A percentile compares a stretch with the other conserved stretches of the same genome.
Conservation (phyloP, 208 protist genomes). For the Angomonas ambiguus region DNA sequence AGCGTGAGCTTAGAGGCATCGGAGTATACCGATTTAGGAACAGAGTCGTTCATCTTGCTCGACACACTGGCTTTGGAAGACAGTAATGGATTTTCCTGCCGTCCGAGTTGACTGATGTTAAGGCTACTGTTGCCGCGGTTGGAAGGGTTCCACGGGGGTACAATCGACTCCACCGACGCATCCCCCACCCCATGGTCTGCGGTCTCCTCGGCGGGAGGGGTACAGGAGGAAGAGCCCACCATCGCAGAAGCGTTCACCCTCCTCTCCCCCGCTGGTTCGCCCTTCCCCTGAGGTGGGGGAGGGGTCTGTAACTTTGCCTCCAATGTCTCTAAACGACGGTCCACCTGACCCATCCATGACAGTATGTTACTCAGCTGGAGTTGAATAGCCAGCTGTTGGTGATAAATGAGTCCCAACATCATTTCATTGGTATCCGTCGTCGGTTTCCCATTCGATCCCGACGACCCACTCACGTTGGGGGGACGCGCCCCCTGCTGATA, state of each 20-base stretch:
- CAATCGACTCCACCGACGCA: conserved; percentile 59
- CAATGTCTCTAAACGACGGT: conserved; percentile 20
- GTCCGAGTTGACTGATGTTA: conserved; percentile 41
- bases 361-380: conserved; percentile 74
- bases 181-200: conserved; percentile 18
- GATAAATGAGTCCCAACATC: conserved; percentile 70
- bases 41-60: background rate
- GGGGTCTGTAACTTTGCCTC: conserved; percentile 19
- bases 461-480: background rate
- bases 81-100: conserved; percentile 69
- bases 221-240: conserved; percentile 58
- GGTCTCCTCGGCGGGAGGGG: conserved; percentile 53
- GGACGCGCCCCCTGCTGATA: background rate
- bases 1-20: conserved; percentile 7
- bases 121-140: conserved; percentile 23
- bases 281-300: background rate
- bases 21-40: conserved; percentile 8
- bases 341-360: conserved; percentile 66
- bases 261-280: conserved; percentile 7
- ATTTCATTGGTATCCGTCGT: conserved; percentile 73
- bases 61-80: conserved; percentile 24
- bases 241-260: conserved; percentile 10
- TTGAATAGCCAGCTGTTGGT: conserved; percentile 80
- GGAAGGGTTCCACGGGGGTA: conserved; percentile 56
- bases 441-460: background rate